Evolutionary conservation across 164 flowering plant genomes (phyloP), one percentile per base, ranked within the genome.

Genomic region (Annona squamosa): DNA sequence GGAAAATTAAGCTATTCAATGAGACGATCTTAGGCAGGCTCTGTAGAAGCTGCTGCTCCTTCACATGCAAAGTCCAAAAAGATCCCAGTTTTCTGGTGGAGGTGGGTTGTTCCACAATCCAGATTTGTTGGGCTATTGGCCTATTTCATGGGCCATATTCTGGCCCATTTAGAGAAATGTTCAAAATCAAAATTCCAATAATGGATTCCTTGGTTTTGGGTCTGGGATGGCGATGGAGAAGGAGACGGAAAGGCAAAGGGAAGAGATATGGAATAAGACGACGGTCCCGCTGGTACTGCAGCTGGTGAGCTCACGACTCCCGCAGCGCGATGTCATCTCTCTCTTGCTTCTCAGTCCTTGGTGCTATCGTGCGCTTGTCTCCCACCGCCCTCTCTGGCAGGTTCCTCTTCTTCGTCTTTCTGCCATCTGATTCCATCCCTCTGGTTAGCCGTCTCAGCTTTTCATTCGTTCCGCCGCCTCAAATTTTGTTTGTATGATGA

Each of bases 321-420:
- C 85, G 17, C 97, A 91, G 66, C 79, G 82, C 66, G 91, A 89
- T 79, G 81, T 91, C 45, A 70, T 86, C 63, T 82, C 90, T 65
- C 90, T 91, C 67, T 73, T 93, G 3, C 85, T 87, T 2, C 87
- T 87, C 76, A 86, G 85, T 74, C 89, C 94, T 12, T 89, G 82
- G 85, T 79, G 91, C 72, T 75, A 85, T 72, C 87, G 86, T 17
- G 79, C 87, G 65, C 90, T 93, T 67, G 46, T 68, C 65, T 89
- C 98, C 37, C 78, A 76, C 72, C 82, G 85, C 0, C 85, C 94
- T 67, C 88, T 93, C 45, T 91, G 93, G 94, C 85, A 79, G 89
- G 97, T 91, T 9, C n/a, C 63, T 73, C 69, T 44, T 9, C 64
- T 37, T 10, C 37, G 64, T 57, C 46, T 13, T 4, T 62, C 18